Base-by-base conservation (phyloP, 2,329 filamentous ascomycete genomes). In the Pseudocercospora fijiensis region DNA sequence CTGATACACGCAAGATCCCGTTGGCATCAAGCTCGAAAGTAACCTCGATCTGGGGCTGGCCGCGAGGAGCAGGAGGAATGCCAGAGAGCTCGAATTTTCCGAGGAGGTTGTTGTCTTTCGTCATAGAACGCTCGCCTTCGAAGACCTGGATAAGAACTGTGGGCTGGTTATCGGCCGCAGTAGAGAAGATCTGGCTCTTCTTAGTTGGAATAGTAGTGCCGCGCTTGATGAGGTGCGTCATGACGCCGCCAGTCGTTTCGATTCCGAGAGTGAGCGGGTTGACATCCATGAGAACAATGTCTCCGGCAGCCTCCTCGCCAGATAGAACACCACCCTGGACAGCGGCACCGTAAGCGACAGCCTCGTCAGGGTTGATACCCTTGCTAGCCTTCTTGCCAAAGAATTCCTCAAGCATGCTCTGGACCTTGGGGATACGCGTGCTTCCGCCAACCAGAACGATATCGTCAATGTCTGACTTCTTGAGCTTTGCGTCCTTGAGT, bases 191-290 rank as follows among this genome's bases (percentile, higher is more conserved):
- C 84, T 97, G 93, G 18, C 92, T 96, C 85, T 98, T 98, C 90
- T 97, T 97, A 83, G 94, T 98, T 61, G 94, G 94, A 77, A 98
- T 98, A 70, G 94, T 97, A 75, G 94, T 98, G 86, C 97, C 97
- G 74, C 94, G 91, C 89, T 96, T 96, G 85, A 98, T 98, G 79
- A 98, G 81, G 78, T 92, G 91, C 70, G 94, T 98, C 86, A 98
- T 97, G 75, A 98, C 93, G 86, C 94, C 94, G 74, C 94, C 94
- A 45, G 96, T 90, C 67, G 94, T 98, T 87, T 98, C 94, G 72
- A 98, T 98, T 89, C 94, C 94, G 69, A 98, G 92, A 59, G 94
- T 97, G 49, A 98, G 87, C 70, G 94, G 94, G 71, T 94, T 97
- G 71, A 98, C 94, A 79, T 98, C 94, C 73, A 98, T 90, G 67